Evolutionary conservation across 495 filamentous ascomycete genomes (phyloP).

Genomic region (Daldinia vernicosa): DNA sequence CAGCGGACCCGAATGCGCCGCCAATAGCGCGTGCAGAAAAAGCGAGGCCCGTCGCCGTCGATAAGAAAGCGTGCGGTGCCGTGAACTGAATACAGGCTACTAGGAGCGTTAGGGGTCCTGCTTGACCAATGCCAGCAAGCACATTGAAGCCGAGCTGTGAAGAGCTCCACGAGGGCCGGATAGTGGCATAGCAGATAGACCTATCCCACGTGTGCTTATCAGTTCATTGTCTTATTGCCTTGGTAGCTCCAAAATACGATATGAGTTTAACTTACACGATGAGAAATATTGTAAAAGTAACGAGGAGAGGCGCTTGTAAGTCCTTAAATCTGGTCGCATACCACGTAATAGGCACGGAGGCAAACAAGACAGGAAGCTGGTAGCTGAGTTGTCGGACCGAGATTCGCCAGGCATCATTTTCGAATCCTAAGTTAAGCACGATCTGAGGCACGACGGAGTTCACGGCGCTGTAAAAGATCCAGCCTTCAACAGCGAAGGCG

Average conservation of each 20-base stretch:
- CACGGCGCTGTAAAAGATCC: slow-evolving; percentile 67
- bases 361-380: slow-evolving; percentile 46
- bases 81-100: slow-evolving; percentile 63
- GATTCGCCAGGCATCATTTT: slow-evolving; percentile 54
- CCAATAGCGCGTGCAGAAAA: slow-evolving; percentile 65
- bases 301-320: slow-evolving; percentile 57
- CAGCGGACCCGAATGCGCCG: slow-evolving; percentile 63
- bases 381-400: slow-evolving; percentile 61
- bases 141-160: slow-evolving; percentile 61
- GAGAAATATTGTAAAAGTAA: slow-evolving; percentile 59
- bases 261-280: slow-evolving; percentile 49
- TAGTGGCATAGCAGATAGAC: slow-evolving; percentile 58
- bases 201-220: slow-evolving; percentile 20
- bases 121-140: slow-evolving; percentile 60
- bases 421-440: slow-evolving; percentile 63
- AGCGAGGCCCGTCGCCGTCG: slow-evolving; percentile 63
- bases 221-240: background rate
- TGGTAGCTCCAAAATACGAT: background rate
- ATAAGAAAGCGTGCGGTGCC: slow-evolving; percentile 62
- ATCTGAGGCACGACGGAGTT: slow-evolving; percentile 64
- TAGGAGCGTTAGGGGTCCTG: slow-evolving; percentile 60
- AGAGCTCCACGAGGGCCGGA: slow-evolving; percentile 56
- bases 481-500: slow-evolving; percentile 65
- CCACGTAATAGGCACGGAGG: slow-evolving; percentile 55
- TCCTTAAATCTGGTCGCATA: slow-evolving; percentile 63